Evolutionary conservation across 345 rosid species (phyloP).

Genomic region (Euphorbia lathyris): DNA sequence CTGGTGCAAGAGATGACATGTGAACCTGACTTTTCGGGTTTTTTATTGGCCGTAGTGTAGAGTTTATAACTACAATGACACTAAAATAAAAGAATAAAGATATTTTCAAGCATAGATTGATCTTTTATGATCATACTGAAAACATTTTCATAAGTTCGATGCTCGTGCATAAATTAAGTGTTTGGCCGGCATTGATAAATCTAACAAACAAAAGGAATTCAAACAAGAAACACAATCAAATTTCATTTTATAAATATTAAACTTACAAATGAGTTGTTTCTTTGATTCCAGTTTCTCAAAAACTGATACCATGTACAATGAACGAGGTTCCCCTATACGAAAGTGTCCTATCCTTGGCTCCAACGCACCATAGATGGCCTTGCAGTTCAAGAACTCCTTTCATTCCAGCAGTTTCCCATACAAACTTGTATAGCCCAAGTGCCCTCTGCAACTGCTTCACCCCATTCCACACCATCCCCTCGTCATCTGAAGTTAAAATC

Average conservation of each 20-base stretch:
- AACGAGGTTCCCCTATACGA: slow-evolving; percentile 48
- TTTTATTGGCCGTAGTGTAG: too few species aligned
- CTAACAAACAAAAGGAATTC: not conserved
- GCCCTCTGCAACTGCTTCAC: slow-evolving; percentile 68
- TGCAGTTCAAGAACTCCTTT: slow-evolving; percentile 51
- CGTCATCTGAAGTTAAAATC: slow-evolving; percentile 58
- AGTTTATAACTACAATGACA: too few species aligned
- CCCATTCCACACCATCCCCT: slow-evolving; percentile 53
- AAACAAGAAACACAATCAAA: not conserved
- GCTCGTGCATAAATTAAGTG: not conserved
- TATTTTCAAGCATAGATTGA: too few species aligned
- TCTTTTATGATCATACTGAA: too few species aligned
- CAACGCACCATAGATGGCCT: slow-evolving; percentile 72
- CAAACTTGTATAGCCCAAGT: slow-evolving; percentile 54
- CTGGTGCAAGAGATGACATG: too few species aligned
- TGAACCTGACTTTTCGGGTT: too few species aligned
- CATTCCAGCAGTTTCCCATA: slow-evolving; percentile 75
- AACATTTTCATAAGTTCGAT: too few species aligned
- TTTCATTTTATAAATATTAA: not conserved
- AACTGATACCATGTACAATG: slow-evolving; percentile 54
- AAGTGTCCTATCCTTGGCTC: slow-evolving; percentile 42
- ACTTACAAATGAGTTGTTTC: not conserved
- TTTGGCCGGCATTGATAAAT: not conserved
- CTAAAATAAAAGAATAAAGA: too few species aligned
- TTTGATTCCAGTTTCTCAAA: slow-evolving; percentile 24